phyloP scores from a whole-genome alignment of 2,329 filamentous ascomycete species.

The Neospermospora avenae region DNA sequence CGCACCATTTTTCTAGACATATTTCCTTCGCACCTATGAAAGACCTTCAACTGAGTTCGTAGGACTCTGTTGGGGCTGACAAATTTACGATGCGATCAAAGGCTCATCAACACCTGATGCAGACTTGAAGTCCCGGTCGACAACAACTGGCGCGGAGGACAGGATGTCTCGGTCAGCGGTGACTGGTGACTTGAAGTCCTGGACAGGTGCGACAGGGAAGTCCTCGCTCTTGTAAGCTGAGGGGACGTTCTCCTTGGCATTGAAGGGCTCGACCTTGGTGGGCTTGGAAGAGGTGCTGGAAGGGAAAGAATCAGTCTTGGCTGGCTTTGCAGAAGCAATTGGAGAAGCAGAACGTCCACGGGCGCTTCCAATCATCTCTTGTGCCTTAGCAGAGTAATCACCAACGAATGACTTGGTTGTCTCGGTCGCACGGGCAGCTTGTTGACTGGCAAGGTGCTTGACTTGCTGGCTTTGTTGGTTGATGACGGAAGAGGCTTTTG shows the following conservation, averaged over 20 bases:
- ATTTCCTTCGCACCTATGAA: constrained; percentile 8
- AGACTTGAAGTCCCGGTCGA: constrained; percentile 27
- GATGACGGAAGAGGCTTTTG: constrained; percentile 54
- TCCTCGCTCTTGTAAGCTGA: constrained; percentile 29
- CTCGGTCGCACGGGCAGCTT: constrained; percentile 59
- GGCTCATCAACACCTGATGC: constrained; percentile 26
- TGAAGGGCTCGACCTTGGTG: constrained; percentile 21
- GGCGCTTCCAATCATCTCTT: constrained; percentile 55
- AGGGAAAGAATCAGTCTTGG: constrained; percentile 30
- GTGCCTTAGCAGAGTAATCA: constrained; percentile 66
- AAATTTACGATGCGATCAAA: constrained; percentile 28
- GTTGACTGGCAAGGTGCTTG: constrained; percentile 58
- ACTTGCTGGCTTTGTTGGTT: constrained; percentile 62
- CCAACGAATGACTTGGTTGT: constrained; percentile 66
- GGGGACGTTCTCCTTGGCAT: constrained; percentile 20
- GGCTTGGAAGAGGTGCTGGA: constrained; percentile 25
- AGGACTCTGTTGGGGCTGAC: not conserved
- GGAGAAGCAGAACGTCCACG: constrained; percentile 32
- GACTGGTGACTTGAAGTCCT: too few species aligned
- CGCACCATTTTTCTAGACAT: constrained; percentile 8
- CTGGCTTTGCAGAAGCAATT: constrained; percentile 21
- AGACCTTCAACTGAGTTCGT: not conserved
- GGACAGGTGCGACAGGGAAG: constrained; percentile 30
- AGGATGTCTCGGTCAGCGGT: too few species aligned
- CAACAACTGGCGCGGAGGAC: too few species aligned